A percentile compares a stretch with the other conserved stretches of the same genome.
These are phyloP conservation scores for Fusarium aywerte DNA, from an alignment of 2,329 filamentous ascomycete genomes.

Conservation along the genomic window DNA sequence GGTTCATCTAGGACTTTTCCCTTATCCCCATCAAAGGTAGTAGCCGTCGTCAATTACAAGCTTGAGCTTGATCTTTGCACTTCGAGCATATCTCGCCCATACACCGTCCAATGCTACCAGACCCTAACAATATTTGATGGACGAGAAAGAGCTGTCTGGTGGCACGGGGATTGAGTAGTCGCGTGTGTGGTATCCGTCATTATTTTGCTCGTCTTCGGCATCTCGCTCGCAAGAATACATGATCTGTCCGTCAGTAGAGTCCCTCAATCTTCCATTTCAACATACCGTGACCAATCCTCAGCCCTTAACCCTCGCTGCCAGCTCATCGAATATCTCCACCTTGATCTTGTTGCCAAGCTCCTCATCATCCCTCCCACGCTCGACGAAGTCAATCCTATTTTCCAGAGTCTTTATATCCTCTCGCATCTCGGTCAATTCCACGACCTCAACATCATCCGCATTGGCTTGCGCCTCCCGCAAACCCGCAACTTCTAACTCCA, in stretches of 20 bases:
- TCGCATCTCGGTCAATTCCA: neutral
- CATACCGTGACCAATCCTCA: neutral
- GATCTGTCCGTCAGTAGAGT: neutral
- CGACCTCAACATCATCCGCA: neutral
- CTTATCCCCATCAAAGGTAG: too few relatives aligned
- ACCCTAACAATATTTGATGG: too few relatives aligned
- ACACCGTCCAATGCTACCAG: too few relatives aligned
- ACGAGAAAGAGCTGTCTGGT: too few relatives aligned
- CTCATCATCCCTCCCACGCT: neutral
- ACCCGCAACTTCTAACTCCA: neutral
- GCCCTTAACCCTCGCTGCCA: neutral
- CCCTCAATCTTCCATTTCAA: neutral
- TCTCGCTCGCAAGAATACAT: too few relatives aligned
- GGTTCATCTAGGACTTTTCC: too few relatives aligned
- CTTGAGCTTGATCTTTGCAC: too few relatives aligned
- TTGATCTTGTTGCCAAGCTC: neutral
- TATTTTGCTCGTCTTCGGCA: too few relatives aligned
- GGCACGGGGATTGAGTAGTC: too few relatives aligned
- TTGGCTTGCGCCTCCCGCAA: neutral
- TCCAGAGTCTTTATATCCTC: neutral
- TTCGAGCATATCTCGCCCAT: too few relatives aligned
- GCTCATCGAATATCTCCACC: neutral
- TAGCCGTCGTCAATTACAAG: too few relatives aligned
- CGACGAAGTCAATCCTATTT: neutral
- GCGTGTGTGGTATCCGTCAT: too few relatives aligned